Evolutionary conservation across 169 alveolate species (phyloP).

Genomic region (Pseudocohnilembus persalinus): DNA sequence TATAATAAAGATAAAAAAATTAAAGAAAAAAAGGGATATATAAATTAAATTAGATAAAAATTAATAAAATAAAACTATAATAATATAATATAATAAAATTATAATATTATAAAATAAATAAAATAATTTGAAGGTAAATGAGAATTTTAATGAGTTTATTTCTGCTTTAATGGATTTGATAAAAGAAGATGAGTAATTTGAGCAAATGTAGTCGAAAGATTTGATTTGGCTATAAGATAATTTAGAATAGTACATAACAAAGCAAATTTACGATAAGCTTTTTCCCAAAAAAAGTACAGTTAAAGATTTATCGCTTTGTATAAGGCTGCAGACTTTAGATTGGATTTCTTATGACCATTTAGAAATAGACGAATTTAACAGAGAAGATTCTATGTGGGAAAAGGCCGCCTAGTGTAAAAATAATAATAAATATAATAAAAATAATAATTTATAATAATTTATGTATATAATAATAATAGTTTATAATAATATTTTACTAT

Average conservation of each 20-base stretch:
- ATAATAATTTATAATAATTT: no score
- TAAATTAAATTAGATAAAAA: no score
- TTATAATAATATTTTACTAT: no score
- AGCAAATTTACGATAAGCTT: conserved; percentile 5
- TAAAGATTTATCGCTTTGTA: conserved; percentile 28
- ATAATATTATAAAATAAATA: no score
- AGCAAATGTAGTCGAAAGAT: not conserved
- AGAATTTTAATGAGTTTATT: not conserved
- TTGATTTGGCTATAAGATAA: not conserved
- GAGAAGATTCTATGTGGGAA: conserved; percentile 43
- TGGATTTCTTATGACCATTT: conserved; percentile 42
- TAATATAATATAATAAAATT: no score
- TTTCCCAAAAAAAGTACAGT: conserved; percentile 41
- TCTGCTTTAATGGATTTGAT: not conserved
- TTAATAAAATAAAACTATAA: no score
- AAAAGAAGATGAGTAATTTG: not conserved
- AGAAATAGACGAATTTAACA: conserved; percentile 33
- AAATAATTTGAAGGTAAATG: no score
- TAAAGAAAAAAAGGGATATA: no score
- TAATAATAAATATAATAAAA: no score
- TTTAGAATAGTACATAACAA: not conserved
- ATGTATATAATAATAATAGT: no score
- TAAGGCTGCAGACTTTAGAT: conserved; percentile 30
- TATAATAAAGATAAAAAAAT: no score
- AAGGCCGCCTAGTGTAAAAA: conserved; percentile 30